Evolutionary conservation across 768 basidiomycete genomes (phyloP).

Genomic region (Boletus coccyginus): DNA sequence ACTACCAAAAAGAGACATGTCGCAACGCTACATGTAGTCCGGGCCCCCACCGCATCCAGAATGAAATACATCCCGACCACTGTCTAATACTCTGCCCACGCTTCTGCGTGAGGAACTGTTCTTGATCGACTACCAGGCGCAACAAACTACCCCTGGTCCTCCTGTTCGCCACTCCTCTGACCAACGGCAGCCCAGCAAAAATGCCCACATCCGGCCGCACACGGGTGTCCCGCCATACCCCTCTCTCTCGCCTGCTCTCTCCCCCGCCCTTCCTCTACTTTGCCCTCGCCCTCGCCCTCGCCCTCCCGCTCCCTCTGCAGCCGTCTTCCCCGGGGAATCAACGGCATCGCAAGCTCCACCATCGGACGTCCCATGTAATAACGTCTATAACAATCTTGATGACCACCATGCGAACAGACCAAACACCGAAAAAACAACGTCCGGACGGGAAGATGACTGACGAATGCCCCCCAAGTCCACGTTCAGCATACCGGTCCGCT

Average conservation of each 20-base stretch:
- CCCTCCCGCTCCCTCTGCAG: conserved; percentile 18
- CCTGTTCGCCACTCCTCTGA: neutral
- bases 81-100: no score
- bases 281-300: conserved; percentile 12
- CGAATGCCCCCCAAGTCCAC: no score
- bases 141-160: neutral
- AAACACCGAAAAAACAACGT: conserved; percentile 71
- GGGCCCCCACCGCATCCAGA: no score
- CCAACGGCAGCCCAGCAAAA: conserved; percentile 63
- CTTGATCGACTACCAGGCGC: neutral
- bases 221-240: conserved; percentile 50
- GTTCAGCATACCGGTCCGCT: neutral
- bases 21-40: neutral
- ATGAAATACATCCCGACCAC: no score
- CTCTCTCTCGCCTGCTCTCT: conserved; percentile 6
- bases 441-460: conserved; percentile 74
- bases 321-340: conserved; percentile 21
- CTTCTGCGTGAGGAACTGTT: no score
- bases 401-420: conserved; percentile 77
- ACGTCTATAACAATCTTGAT: conserved; percentile 70
- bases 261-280: conserved; percentile 5
- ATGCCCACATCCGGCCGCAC: conserved; percentile 83
- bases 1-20: neutral
- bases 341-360: conserved; percentile 37
- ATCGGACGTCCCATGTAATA: conserved; percentile 63